Base-by-base conservation (phyloP, 345 rosid species). In the Bruguiera gymnorhiza region DNA sequence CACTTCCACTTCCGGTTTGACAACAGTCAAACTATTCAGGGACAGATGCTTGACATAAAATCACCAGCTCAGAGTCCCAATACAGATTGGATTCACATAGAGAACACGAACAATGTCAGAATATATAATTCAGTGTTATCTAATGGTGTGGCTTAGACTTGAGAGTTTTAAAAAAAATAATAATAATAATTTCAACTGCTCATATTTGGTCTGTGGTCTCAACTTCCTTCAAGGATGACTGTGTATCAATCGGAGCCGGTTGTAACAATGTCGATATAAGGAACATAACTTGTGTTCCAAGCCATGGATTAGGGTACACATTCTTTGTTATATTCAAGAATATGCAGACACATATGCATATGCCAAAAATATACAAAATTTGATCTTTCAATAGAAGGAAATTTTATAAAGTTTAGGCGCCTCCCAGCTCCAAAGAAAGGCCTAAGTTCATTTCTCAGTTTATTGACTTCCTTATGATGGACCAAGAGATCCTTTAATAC, bases 1-100 rank as follows among this genome's bases (percentile, higher is more conserved):
- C 77, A 71, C 31, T 68, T 74, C 59, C 83, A 82, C 58, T 73
- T 82, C 59, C 54, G 73, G 77, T 76, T 82, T 60, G 76, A 76
- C 61, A 20, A 62, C 23, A 65, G 79, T 62, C 20, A 57, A 21
- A 57, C 74, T 16, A 67, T 82, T 53, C 36, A 8, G 5, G 73
- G 79, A n/a, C 62, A 72, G 6, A 66, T 55, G 56, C 70, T 82
- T 7, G 74, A 29, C 76, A 63, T 79, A 20, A 73, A 69, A 6
- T 63, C 85, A 21, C 85, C 85, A 4, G 65, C 77, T 43, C 62
- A 31, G 16, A 82, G 81, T 52, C 85, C 83, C 39, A 79, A 82
- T 52, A 82, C 83, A 0, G 83, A 82, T 24, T 83, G 83, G 9
- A 82, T 79, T 56, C 83, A 82, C 78, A 52, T 82, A 10, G 76